Evolutionary conservation across 495 filamentous ascomycete genomes (phyloP).

Genomic region (Xylaria intraflava): DNA sequence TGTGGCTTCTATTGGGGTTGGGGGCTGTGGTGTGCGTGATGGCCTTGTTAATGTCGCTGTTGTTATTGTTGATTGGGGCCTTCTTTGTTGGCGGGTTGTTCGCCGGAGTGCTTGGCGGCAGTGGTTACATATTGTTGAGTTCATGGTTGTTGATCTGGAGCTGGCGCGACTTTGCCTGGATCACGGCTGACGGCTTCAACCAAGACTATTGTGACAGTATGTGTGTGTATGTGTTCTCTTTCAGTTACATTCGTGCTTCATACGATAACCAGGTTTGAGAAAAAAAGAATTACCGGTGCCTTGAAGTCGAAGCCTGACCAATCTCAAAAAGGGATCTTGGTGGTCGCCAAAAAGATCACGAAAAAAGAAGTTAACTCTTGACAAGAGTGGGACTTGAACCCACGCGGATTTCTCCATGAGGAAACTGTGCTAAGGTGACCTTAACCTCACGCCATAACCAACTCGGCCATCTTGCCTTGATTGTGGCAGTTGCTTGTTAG

Average conservation of each 20-base stretch:
- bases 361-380: conserved; percentile 6
- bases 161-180: conserved; percentile 8
- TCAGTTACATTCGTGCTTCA: no score
- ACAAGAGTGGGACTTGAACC: conserved; percentile 38
- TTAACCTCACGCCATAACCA: conserved; percentile 41
- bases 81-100: not conserved
- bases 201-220: no score
- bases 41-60: conserved; percentile 13
- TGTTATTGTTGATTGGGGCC: not conserved
- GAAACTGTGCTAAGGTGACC: conserved; percentile 26
- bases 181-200: no score
- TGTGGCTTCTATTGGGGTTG: conserved; percentile 1
- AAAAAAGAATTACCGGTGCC: no score
- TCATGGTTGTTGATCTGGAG: conserved; percentile 11
- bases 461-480: conserved; percentile 36
- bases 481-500: not conserved
- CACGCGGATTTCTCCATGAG: conserved; percentile 35
- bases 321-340: no score
- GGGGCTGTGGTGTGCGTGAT: conserved; percentile 8
- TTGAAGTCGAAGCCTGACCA: no score
- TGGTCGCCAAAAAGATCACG: not conserved
- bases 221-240: no score
- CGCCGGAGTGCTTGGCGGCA: conserved; percentile 19
- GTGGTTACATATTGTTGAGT: conserved; percentile 15
- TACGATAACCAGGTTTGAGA: no score